Base-by-base conservation (phyloP, 176 grass and related monocot species). In the Pharus latifolius region DNA sequence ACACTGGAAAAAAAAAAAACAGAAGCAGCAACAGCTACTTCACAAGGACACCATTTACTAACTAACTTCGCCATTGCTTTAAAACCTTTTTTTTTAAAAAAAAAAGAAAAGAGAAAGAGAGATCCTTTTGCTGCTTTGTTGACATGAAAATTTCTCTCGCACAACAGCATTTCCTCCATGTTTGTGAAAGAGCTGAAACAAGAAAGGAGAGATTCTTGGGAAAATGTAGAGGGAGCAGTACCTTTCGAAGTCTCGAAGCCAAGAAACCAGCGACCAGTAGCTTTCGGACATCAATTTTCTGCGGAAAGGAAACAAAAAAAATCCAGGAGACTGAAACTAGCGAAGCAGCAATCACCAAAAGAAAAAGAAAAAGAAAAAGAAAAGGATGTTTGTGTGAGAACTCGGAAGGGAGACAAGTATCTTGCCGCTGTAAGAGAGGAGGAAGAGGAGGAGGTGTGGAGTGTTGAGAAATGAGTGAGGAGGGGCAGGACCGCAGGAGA, bases 271-370 rank as follows among this genome's bases (percentile, higher is more conserved):
- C 12, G 1, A 28, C 78, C 61, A 51, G 42, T n/a, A 59, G 69
- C 31, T 12, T 48, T 31, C 56, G 4, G 77, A 0, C 24, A 50
- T 27, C 64, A 64, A 74, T 72, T 65, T 91, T 52, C 77, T 2
- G 26, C 24, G 61, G n/a, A n/a, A 25, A 20, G 10, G 55, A 45
- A 56, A 15, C 5, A 12, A 45, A 29, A 10, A 30, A 17, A 61
- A 47, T 3, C 2, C 1, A 19, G 19, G 38, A 10, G 42, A 37
- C n/a, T 44, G 5, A 30, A n/a, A 2, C 37, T 1, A 1, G 29
- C 31, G 29, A 17, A 22, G 33, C 46, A 78, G 15, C 7, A 24
- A 27, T 53, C 62, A 6, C 9, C 23, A 0, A 26, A 16, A 59
- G 42, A 48, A 19, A 7, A 7, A 4, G 2, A 12, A 17, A 60